Evolutionary conservation across 2,329 filamentous ascomycete species (phyloP), one percentile per base, ranked within the genome.

Genomic region (Cladosporium sp.): DNA sequence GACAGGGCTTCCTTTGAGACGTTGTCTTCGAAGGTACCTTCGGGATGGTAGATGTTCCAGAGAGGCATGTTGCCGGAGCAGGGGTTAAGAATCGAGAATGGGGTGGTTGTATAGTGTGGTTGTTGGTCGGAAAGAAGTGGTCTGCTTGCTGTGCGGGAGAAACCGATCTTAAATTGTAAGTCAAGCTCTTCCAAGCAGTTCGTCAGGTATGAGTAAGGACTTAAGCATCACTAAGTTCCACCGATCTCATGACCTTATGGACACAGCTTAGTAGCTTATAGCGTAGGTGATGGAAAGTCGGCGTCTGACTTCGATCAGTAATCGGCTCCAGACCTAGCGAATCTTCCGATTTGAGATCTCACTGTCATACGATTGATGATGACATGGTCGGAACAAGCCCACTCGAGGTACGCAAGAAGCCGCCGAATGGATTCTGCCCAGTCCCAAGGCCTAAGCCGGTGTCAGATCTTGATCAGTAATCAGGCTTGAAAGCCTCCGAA

Each of bases 41-140:
- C 67, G 0, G 80, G 75, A 70, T 81, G 79, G 73, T 76, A 80
- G 68, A 82, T 75, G 10, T 72, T 70, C 80, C 79, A 82, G 67
- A 81, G 78, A 68, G 80, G 80, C 80, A 82, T 82, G 11, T 37
- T 37, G 59, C 11, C n/a, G n/a, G 40, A 23, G 10, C 2, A 16
- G 40, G 1, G 8, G 21, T 21, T 8, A 23, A 46, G 8, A 12
- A 1, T 46, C 10, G n/a, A 21, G 40, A 10, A 46, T 21, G n/a
- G 12, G 8, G 3, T 21, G n/a, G 6, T 46, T 11, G 40, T 12
- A 46, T 46, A 10, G 5, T 46, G 4, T 46, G 8, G 10, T 46
- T 46, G 40, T 46, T 46, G n/a, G 40, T 46, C 8, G 40, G 21
- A 21, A 18, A 44, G 40, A 46, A 46, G n/a, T 23, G 40, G 8